Percentiles rank a stretch among this genome's conserved stretches.
phyloP scores from a whole-genome alignment of 1,284 basidiomycete genomes.

The Cutaneotrichosporon dermatis region DNA sequence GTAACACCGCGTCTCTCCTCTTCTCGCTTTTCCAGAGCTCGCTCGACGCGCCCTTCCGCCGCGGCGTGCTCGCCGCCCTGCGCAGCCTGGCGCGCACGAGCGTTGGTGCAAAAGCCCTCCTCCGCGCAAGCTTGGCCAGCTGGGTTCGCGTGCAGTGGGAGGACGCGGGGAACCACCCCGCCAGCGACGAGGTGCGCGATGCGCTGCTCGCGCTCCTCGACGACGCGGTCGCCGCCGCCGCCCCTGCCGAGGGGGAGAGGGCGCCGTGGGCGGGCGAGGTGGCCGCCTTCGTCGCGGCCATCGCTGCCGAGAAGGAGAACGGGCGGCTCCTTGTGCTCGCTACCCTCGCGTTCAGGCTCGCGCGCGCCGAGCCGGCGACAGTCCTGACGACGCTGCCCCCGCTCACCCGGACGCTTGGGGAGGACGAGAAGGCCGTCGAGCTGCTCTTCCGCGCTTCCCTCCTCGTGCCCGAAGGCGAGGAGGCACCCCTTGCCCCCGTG shows the following conservation, averaged over 20 bases:
- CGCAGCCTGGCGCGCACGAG: constrained; percentile 64
- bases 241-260: constrained; percentile 11
- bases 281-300: constrained; percentile 2
- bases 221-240: constrained; percentile 14
- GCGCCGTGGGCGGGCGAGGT: constrained; percentile 8
- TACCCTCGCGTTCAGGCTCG: constrained; percentile 5
- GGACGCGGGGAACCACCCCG: constrained; percentile 5
- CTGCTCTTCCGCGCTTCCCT: constrained; percentile 17
- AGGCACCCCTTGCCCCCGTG: not conserved
- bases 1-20: constrained; percentile 83
- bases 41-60: constrained; percentile 56
- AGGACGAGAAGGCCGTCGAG: not conserved
- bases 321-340: constrained; percentile 1
- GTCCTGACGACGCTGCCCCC: constrained; percentile 6
- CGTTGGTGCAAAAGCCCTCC: constrained; percentile 62
- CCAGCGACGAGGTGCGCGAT: constrained; percentile 16
- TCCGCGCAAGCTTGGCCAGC: constrained; percentile 63
- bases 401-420: not conserved
- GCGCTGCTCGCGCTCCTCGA: constrained; percentile 11
- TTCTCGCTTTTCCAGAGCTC: constrained; percentile 70
- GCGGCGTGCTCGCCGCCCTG: constrained; percentile 55
- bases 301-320: not conserved
- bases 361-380: not conserved
- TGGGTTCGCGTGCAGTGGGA: constrained; percentile 74
- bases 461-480: not conserved